Evolutionary conservation across 495 filamentous ascomycete species (phyloP).

Genomic region (Aspergillus campestris): DNA sequence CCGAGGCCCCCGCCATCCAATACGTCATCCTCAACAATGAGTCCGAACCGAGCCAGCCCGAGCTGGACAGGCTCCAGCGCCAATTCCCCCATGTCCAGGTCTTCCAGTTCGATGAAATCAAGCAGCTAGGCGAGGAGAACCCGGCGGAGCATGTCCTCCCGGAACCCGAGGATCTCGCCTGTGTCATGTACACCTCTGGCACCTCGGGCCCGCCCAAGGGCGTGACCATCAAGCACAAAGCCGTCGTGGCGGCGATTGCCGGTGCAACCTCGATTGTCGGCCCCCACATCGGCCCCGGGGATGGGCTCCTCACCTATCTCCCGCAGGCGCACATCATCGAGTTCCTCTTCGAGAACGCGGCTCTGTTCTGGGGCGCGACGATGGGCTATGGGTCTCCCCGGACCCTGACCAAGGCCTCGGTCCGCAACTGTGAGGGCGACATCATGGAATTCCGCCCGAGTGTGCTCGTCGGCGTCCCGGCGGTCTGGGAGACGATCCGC

Average conservation of each 20-base stretch:
- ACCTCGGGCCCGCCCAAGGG: conserved; percentile 82
- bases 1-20: conserved; percentile 31
- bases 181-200: conserved; percentile 90
- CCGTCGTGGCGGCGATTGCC: conserved; percentile 51
- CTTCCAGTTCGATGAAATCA: conserved; percentile 65
- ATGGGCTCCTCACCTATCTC: conserved; percentile 86
- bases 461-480: conserved; percentile 88
- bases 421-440: conserved; percentile 91
- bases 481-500: conserved; percentile 97
- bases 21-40: not conserved
- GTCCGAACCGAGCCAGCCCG: not conserved
- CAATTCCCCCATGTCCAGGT: conserved; percentile 45
- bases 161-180: conserved; percentile 66
- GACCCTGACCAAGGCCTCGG: conserved; percentile 81
- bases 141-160: conserved; percentile 62
- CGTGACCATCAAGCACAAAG: conserved; percentile 69
- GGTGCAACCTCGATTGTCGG: conserved; percentile 83
- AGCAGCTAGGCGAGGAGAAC: conserved; percentile 64
- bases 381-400: conserved; percentile 97
- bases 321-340: conserved; percentile 94
- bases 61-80: not conserved
- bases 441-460: conserved; percentile 90
- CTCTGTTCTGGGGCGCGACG: conserved; percentile 85
- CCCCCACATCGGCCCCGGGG: conserved; percentile 74
- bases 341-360: conserved; percentile 92